These are phyloP conservation scores for Cytospora mali DNA, from an alignment of 2,329 filamentous ascomycete species.

Conservation along the genomic window DNA sequence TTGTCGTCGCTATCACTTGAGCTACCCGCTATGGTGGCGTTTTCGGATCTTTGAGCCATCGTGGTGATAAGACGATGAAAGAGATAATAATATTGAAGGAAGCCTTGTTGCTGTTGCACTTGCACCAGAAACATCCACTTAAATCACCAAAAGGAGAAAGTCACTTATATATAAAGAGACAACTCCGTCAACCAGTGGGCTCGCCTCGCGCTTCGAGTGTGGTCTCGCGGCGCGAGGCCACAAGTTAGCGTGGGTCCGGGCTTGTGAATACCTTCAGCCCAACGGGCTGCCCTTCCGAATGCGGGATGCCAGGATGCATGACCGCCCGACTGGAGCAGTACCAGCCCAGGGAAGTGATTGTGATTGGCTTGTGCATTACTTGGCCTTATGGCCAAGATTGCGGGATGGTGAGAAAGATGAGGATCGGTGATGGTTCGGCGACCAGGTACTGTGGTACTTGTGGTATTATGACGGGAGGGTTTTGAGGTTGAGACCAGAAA, in stretches of 20 bases:
- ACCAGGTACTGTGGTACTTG: too few relatives aligned
- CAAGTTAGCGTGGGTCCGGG: constrained; percentile 2
- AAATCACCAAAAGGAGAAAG: background rate
- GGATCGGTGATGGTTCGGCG: constrained; percentile 5
- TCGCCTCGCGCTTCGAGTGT: constrained; percentile 14
- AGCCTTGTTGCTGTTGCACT: constrained; percentile 6
- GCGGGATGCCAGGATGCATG: constrained; percentile 7
- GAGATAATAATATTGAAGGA: background rate
- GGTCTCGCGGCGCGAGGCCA: constrained; percentile 19
- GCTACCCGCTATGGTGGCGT: constrained; percentile 17
- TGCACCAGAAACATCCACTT: background rate
- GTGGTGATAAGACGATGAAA: background rate
- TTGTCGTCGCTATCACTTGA: constrained; percentile 8
- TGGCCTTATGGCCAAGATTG: constrained; percentile 7
- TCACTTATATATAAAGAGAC: constrained; percentile 18
- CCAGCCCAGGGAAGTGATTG: background rate
- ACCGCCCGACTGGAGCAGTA: background rate
- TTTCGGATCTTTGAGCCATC: constrained; percentile 19
- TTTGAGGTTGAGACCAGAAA: background rate
- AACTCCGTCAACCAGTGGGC: background rate
- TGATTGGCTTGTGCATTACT: constrained; percentile 4
- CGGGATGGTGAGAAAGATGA: background rate
- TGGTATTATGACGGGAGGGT: constrained; percentile 10
- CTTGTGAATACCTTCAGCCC: constrained; percentile 22
- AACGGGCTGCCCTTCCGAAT: constrained; percentile 2